Evolutionary conservation across 2,329 filamentous ascomycete species (phyloP).

Genomic region (Diaporthe citrichinensis): DNA sequence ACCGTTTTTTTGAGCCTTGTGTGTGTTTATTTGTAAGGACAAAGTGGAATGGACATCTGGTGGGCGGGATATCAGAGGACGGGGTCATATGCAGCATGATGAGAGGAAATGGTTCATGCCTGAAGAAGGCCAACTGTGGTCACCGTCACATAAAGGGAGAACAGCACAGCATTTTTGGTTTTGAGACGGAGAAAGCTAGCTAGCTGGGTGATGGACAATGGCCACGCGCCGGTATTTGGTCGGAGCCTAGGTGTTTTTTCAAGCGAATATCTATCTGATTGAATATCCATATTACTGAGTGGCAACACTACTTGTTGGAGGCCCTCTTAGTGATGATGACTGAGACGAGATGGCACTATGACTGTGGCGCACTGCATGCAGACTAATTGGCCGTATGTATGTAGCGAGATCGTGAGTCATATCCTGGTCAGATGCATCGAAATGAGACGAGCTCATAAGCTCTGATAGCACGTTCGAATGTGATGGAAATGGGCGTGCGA

Average conservation of each 20-base stretch:
- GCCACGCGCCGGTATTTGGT: not conserved
- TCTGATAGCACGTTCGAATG: not conserved
- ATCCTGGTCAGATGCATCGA: not conserved
- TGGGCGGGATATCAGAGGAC: not conserved
- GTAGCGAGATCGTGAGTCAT: not conserved
- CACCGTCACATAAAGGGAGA: not conserved
- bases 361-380: not conserved
- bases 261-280: not conserved
- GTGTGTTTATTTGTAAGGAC: constrained; percentile 11
- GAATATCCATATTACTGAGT: not conserved
- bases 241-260: not conserved
- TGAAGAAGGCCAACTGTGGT: not conserved
- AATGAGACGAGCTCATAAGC: not conserved
- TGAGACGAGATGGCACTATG: not conserved
- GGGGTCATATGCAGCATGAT: not conserved
- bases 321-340: not conserved
- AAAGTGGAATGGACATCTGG: not conserved
- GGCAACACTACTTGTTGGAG: not conserved
- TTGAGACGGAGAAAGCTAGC: not conserved
- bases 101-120: not conserved
- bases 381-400: not conserved
- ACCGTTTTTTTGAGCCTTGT: not conserved
- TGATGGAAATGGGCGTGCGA: not conserved
- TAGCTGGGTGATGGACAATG: not conserved
- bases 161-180: constrained; percentile 16